Evolutionary conservation across 495 filamentous ascomycete species (phyloP).

Genomic region (Hyaloscypha hepaticicola): DNA sequence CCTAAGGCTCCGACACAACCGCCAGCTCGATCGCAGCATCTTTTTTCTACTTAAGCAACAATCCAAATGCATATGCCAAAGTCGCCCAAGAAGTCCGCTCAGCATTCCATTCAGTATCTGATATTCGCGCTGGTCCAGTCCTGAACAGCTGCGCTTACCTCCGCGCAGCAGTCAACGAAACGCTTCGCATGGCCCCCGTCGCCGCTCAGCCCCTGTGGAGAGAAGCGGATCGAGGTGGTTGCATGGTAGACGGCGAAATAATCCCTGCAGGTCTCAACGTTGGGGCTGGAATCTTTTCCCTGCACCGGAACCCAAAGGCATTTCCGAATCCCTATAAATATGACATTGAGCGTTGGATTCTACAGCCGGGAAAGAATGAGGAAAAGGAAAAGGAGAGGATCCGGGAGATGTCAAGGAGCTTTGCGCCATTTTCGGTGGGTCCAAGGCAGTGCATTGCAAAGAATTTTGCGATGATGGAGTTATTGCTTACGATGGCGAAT

Average conservation of each 20-base stretch:
- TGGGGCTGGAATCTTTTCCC: neutral
- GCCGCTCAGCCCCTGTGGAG: neutral
- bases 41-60: neutral
- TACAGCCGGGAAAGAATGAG: neutral
- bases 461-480: constrained; percentile 4
- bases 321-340: constrained; percentile 9
- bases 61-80: neutral
- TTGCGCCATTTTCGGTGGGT: constrained; percentile 2
- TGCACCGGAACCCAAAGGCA: neutral
- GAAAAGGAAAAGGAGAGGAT: constrained; percentile 3
- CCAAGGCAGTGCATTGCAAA: constrained; percentile 9
- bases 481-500: constrained; percentile 8
- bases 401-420: neutral
- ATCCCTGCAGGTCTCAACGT: constrained; percentile 6
- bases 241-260: neutral
- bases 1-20: constrained; percentile 10
- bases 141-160: constrained; percentile 6
- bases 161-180: constrained; percentile 7
- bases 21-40: constrained; percentile 1
- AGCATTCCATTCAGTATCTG: neutral
- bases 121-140: neutral
- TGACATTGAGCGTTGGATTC: constrained; percentile 6
- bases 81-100: constrained; percentile 7
- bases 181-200: constrained; percentile 5
- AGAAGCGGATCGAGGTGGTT: neutral